Conservation (phyloP, 805 yeast species). For the Sungouiozyma ichnusensis region DNA sequence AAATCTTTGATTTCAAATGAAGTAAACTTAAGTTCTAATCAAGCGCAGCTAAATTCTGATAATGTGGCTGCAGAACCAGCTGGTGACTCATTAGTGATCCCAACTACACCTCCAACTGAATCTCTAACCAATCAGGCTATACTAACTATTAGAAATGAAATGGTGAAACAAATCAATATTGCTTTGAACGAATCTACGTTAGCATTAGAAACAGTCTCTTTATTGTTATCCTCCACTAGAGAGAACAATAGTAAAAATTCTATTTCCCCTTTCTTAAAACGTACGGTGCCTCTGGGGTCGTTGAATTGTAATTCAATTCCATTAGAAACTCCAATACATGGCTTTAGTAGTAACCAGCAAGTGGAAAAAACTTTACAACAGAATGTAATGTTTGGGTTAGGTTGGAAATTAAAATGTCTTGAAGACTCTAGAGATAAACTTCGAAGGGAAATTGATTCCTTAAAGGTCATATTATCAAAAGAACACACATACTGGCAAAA, state of each 20-base stretch:
- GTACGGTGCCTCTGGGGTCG: slow-evolving; percentile 67
- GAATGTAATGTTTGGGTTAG: slow-evolving; percentile 31
- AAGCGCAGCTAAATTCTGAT: background rate
- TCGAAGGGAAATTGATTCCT: slow-evolving; percentile 38
- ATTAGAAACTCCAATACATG: slow-evolving; percentile 5
- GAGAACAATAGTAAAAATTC: slow-evolving; percentile 83
- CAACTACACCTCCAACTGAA: background rate
- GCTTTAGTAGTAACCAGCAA: background rate
- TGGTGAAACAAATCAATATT: slow-evolving; percentile 41
- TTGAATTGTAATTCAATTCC: slow-evolving; percentile 38
- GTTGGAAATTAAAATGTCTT: slow-evolving; percentile 78
- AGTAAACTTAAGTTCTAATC: background rate
- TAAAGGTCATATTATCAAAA: slow-evolving; percentile 43
- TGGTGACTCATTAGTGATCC: background rate
- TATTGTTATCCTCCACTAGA: slow-evolving; percentile 65
- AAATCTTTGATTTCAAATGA: background rate
- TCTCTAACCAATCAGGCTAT: background rate
- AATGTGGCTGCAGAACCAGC: background rate
- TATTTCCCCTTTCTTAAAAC: slow-evolving; percentile 74
- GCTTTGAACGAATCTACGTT: slow-evolving; percentile 86
- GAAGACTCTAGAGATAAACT: slow-evolving; percentile 44
- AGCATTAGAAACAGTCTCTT: slow-evolving; percentile 77
- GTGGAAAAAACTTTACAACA: slow-evolving; percentile 18
- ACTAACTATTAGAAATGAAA: slow-evolving; percentile 39
- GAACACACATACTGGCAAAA: slow-evolving; percentile 56